A percentile compares a stretch with the other conserved stretches of the same genome.
phyloP scores from a whole-genome alignment of 2,329 filamentous ascomycete species.

The Paecilomyces sp. region DNA sequence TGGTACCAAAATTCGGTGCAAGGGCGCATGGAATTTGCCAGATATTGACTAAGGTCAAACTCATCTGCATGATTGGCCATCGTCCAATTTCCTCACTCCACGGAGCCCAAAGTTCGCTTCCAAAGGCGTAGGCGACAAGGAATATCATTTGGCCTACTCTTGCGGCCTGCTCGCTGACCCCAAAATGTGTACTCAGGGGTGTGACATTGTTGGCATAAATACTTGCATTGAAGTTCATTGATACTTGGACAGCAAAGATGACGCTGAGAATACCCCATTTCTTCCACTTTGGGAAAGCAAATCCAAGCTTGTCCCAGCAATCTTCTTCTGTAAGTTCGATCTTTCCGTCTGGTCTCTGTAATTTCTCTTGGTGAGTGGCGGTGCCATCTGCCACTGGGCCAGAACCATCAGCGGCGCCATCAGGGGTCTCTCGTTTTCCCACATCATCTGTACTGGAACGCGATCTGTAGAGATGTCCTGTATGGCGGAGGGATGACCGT shows the following conservation, averaged over 20 bases:
- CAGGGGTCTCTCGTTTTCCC: background rate
- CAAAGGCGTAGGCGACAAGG: constrained; percentile 71
- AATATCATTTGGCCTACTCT: constrained; percentile 69
- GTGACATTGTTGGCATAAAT: constrained; percentile 62
- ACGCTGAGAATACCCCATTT: constrained; percentile 64
- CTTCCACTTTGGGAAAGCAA: constrained; percentile 52
- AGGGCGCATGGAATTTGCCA: constrained; percentile 66
- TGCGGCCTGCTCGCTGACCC: constrained; percentile 59
- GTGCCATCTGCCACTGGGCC: background rate
- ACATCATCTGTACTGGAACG: background rate
- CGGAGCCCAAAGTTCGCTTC: constrained; percentile 80
- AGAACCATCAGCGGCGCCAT: background rate
- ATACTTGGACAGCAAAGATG: constrained; percentile 64
- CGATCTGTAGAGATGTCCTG: background rate
- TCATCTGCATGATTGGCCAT: constrained; percentile 66
- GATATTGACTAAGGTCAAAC: constrained; percentile 66
- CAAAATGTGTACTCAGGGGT: constrained; percentile 58
- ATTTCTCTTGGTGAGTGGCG: constrained; percentile 2
- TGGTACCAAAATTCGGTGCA: constrained; percentile 62
- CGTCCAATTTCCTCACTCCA: constrained; percentile 79
- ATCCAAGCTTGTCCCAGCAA: constrained; percentile 60
- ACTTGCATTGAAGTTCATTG: constrained; percentile 72
- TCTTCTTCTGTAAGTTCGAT: constrained; percentile 45
- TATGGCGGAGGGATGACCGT: background rate
- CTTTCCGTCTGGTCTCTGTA: constrained; percentile 15